Conservation (phyloP, 768 basidiomycete species). For the Ephemerocybe angulata region DNA sequence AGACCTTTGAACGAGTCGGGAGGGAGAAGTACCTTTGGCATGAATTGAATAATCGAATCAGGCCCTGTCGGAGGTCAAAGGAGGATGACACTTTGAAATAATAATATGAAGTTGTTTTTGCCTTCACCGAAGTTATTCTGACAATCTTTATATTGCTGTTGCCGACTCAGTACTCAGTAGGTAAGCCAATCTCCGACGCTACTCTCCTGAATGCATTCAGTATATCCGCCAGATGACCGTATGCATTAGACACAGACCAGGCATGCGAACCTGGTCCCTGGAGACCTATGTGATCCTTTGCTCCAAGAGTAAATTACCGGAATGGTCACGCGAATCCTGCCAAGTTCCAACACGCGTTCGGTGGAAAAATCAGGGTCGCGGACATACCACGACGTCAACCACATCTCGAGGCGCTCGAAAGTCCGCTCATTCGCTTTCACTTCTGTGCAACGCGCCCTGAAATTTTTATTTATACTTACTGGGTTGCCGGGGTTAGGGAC, state of each 20-base stretch:
- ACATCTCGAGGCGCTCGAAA: not conserved
- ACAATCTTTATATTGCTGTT: too few relatives aligned
- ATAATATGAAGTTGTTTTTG: not conserved
- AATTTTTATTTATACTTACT: conserved; percentile 3
- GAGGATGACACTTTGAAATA: conserved; percentile 1
- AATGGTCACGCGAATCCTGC: too few relatives aligned
- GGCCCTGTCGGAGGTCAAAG: conserved; percentile 5
- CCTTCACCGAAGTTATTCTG: too few relatives aligned
- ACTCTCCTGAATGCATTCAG: too few relatives aligned
- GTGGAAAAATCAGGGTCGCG: not conserved
- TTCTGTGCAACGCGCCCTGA: not conserved
- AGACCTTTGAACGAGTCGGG: conserved; percentile 29
- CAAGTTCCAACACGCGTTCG: too few relatives aligned
- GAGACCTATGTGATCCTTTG: too few relatives aligned
- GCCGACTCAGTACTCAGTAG: too few relatives aligned
- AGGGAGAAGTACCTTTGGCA: conserved; percentile 31
- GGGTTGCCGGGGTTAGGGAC: not conserved
- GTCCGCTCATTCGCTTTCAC: not conserved
- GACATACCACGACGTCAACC: not conserved
- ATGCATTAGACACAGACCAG: too few relatives aligned
- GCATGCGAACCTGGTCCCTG: too few relatives aligned
- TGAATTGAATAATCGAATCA: conserved; percentile 16
- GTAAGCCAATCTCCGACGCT: too few relatives aligned
- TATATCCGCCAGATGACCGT: too few relatives aligned
- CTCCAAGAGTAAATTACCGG: too few relatives aligned